Conservation (phyloP, 306 rosid genomes). For the Prunus kanzakura region DNA sequence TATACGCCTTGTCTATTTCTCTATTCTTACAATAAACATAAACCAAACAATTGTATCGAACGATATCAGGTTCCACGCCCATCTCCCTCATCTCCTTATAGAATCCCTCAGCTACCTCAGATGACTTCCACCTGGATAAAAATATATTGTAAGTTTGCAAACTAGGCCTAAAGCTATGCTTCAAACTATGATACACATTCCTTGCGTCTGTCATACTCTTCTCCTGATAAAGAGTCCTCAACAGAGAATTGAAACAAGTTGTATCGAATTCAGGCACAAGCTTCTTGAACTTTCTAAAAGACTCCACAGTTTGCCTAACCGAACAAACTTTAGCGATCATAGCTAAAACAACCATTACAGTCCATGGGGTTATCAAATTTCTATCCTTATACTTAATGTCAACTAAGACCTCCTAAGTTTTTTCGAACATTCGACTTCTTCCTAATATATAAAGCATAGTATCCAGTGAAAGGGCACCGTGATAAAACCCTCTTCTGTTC, state of each 20-base stretch:
- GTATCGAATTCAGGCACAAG: constrained; percentile 55
- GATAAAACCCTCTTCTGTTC: constrained; percentile 67
- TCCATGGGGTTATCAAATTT: constrained; percentile 47
- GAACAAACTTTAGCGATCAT: constrained; percentile 80
- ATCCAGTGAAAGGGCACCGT: constrained; percentile 61
- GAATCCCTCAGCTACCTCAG: constrained; percentile 78
- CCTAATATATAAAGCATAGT: constrained; percentile 81
- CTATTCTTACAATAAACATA: constrained; percentile 78
- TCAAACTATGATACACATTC: constrained; percentile 77
- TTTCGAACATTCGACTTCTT: constrained; percentile 57
- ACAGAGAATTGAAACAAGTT: constrained; percentile 62
- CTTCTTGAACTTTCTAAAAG: constrained; percentile 65
- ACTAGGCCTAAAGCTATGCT: constrained; percentile 61
- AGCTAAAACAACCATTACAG: constrained; percentile 73
- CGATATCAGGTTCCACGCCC: constrained; percentile 74
- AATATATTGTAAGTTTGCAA: constrained; percentile 78
- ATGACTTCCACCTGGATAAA: constrained; percentile 80
- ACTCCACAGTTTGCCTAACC: constrained; percentile 75
- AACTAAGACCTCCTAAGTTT: constrained; percentile 53
- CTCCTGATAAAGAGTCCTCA: constrained; percentile 83
- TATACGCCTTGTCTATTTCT: constrained; percentile 64
- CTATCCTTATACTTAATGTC: constrained; percentile 48
- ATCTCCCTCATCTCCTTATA: constrained; percentile 70
- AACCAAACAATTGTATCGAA: constrained; percentile 67
- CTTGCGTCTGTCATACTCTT: constrained; percentile 90